phyloP scores from a whole-genome alignment of 768 basidiomycete species.

The Xanthoconium stramineum region DNA sequence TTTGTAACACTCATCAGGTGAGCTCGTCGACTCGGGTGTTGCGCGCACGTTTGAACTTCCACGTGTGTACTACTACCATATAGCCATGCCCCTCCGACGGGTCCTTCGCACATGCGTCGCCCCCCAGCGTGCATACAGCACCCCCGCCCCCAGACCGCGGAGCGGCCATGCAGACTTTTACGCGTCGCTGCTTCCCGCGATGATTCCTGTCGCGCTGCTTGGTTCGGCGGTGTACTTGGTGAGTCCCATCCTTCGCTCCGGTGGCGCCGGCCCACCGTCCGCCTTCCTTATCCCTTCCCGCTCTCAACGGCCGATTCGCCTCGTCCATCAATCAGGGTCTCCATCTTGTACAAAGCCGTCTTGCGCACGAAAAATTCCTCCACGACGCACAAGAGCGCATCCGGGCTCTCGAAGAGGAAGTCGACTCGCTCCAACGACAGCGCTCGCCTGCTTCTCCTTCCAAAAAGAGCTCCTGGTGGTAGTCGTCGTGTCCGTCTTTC shows the following conservation, averaged over 20 bases:
- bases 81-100: neutral
- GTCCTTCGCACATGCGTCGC: neutral
- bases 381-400: conserved; percentile 57
- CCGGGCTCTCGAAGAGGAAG: conserved; percentile 55
- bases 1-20: too few relatives aligned
- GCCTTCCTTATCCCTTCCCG: conserved; percentile 1
- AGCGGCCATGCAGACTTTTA: conserved; percentile 68
- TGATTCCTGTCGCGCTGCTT: conserved; percentile 74
- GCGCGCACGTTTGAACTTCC: neutral
- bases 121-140: conserved; percentile 5
- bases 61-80: neutral
- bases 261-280: conserved; percentile 10
- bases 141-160: conserved; percentile 13
- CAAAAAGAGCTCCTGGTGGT: conserved; percentile 26
- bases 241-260: conserved; percentile 18
- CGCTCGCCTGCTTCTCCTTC: neutral
- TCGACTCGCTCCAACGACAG: conserved; percentile 37
- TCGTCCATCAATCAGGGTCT: conserved; percentile 46
- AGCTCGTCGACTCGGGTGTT: neutral
- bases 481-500: conserved; percentile 15
- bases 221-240: conserved; percentile 81
- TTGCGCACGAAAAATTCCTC: conserved; percentile 72
- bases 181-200: conserved; percentile 63
- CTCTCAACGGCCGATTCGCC: conserved; percentile 13
- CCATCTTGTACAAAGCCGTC: conserved; percentile 55